Evolutionary conservation across 2,329 filamentous ascomycete genomes (phyloP).

Genomic region (Paraconiothyrium brasiliense): DNA sequence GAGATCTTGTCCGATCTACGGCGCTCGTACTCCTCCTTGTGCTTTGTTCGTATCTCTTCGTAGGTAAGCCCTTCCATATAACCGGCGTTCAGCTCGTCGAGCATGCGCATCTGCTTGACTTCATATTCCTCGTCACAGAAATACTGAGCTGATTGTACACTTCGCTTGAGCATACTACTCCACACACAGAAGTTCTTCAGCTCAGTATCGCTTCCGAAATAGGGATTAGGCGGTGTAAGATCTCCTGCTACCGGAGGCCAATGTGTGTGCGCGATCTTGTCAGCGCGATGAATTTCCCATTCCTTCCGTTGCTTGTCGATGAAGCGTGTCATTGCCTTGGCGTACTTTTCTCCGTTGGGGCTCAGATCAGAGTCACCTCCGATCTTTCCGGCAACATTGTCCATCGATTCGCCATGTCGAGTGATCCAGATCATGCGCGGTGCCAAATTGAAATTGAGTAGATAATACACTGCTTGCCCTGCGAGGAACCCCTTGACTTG

Average conservation of each 20-base stretch:
- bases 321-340: conserved; percentile 80
- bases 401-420: conserved; percentile 87
- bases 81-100: conserved; percentile 95
- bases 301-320: conserved; percentile 80
- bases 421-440: conserved; percentile 99
- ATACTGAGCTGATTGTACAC: conserved; percentile 84
- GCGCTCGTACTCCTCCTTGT: conserved; percentile 81
- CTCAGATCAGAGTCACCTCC: conserved; percentile 90
- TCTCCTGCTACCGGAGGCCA: conserved; percentile 93
- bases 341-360: conserved; percentile 81
- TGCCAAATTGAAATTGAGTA: conserved; percentile 95
- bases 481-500: conserved; percentile 92
- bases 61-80: conserved; percentile 96
- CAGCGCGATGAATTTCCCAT: conserved; percentile 85
- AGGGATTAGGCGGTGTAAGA: conserved; percentile 92
- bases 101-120: conserved; percentile 96
- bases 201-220: conserved; percentile 63
- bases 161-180: conserved; percentile 95
- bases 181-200: conserved; percentile 97
- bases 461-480: conserved; percentile 90
- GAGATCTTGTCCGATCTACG: conserved; percentile 88
- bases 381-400: conserved; percentile 88
- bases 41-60: conserved; percentile 81
- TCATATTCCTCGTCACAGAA: conserved; percentile 96
- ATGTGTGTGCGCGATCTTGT: conserved; percentile 77